phyloP scores from a whole-genome alignment of 306 rosid genomes.

The Vicia sativa region DNA sequence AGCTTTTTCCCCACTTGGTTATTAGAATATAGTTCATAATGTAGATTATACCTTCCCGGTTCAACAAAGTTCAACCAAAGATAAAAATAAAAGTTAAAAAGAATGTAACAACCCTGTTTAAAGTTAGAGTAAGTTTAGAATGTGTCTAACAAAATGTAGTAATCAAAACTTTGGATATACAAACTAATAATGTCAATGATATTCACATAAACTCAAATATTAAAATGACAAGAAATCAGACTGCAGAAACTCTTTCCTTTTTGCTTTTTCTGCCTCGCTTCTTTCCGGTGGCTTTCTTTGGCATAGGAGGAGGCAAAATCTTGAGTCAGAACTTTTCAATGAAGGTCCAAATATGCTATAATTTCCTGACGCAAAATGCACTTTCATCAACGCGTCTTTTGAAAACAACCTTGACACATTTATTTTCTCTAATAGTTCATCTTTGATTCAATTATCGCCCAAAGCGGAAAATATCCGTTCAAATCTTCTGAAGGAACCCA shows the following conservation, averaged over 20 bases:
- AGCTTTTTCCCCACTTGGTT: too few species aligned
- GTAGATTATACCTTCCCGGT: too few species aligned
- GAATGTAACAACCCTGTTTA: too few species aligned
- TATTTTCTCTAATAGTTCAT: slow-evolving; percentile 65
- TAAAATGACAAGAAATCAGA: too few species aligned
- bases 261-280: slow-evolving; percentile 47
- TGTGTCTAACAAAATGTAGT: too few species aligned
- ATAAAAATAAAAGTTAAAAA: too few species aligned
- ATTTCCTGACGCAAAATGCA: slow-evolving; percentile 88
- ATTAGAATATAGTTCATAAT: too few species aligned
- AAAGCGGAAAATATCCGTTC: slow-evolving; percentile 60
- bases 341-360: slow-evolving; percentile 77
- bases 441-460: slow-evolving; percentile 61
- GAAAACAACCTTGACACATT: slow-evolving; percentile 75
- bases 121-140: too few species aligned
- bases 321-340: slow-evolving; percentile 76
- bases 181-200: too few species aligned
- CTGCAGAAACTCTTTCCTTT: slow-evolving; percentile 30
- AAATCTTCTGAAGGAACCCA: slow-evolving; percentile 68
- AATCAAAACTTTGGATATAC: too few species aligned
- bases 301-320: slow-evolving; percentile 48
- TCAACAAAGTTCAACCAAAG: too few species aligned
- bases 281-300: slow-evolving; percentile 41
- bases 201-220: too few species aligned
- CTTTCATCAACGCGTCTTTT: slow-evolving; percentile 57